Percentiles rank a stretch among this genome's conserved stretches.
Evolutionary conservation across 805 yeast species (phyloP).

Genomic region (Isabelozyma rhagii): DNA sequence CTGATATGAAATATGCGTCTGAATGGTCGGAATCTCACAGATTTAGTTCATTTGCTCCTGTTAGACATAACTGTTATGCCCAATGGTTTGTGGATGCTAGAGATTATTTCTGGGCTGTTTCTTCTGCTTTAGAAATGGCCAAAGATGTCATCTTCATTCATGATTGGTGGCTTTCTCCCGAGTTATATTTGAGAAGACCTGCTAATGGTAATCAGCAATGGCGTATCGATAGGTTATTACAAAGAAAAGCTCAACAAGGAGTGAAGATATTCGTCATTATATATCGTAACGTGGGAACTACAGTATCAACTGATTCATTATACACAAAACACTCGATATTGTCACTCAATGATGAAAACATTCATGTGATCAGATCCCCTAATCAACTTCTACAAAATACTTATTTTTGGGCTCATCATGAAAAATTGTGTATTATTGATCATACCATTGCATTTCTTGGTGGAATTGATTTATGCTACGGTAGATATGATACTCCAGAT

Average conservation of each 20-base stretch:
- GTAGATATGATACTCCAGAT: conserved; percentile 95
- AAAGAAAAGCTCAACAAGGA: conserved; percentile 89
- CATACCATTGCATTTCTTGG: conserved; percentile 88
- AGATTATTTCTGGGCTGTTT: conserved; percentile 95
- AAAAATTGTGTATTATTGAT: conserved; percentile 83
- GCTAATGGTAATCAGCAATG: conserved; percentile 93
- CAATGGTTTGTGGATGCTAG: conserved; percentile 97
- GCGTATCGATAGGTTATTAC: conserved; percentile 84
- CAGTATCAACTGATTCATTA: conserved; percentile 88
- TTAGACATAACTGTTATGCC: conserved; percentile 78
- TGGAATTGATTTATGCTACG: conserved; percentile 93
- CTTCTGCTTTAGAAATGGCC: conserved; percentile 90
- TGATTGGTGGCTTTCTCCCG: conserved; percentile 99
- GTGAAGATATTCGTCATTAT: conserved; percentile 90
- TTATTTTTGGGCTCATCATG: conserved; percentile 99
- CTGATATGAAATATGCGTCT: conserved; percentile 62
- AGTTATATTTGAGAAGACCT: conserved; percentile 87
- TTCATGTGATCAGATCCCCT: conserved; percentile 91
- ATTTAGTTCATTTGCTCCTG: conserved; percentile 91
- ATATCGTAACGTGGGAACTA: conserved; percentile 89
- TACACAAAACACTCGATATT: conserved; percentile 93
- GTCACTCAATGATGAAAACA: conserved; percentile 73
- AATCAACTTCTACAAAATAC: conserved; percentile 91
- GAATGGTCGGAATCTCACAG: conserved; percentile 74
- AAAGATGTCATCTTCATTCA: conserved; percentile 90